Percentiles rank a stretch among this genome's conserved stretches.
These are phyloP conservation scores for Paramecium sonneborni DNA, from an alignment of 73 alveolate genomes.

Conservation along the genomic window DNA sequence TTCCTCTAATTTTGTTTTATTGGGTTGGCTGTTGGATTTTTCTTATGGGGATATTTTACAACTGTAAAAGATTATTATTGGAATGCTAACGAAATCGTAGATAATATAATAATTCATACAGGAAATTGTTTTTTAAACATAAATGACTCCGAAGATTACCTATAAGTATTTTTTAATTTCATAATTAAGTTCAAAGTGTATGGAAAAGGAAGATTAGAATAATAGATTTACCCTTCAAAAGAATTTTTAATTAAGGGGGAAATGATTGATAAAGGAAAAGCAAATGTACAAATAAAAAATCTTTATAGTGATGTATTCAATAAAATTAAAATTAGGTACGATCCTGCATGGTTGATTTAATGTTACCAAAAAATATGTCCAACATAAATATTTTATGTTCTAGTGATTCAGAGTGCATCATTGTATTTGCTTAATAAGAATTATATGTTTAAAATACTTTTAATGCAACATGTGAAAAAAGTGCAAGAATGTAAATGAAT, in stretches of 20 bases:
- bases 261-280: background rate
- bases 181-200: background rate
- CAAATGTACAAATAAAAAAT: background rate
- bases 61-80: background rate
- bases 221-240: background rate
- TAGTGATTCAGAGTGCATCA: background rate
- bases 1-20: background rate
- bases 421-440: background rate
- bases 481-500: background rate
- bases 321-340: background rate
- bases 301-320: background rate
- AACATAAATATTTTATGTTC: background rate
- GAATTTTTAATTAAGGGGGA: background rate
- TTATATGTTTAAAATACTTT: background rate
- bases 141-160: background rate
- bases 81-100: background rate
- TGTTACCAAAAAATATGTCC: background rate
- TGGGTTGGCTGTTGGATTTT: background rate
- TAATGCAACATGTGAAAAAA: background rate
- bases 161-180: background rate
- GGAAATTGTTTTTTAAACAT: constrained; percentile 33
- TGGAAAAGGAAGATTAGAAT: background rate
- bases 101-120: background rate
- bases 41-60: constrained; percentile 24
- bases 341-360: background rate